Evolutionary conservation across 352 stramenopile genomes (phyloP), one percentile per base, ranked within the genome.

Genomic region (Pythium plurisporium): DNA sequence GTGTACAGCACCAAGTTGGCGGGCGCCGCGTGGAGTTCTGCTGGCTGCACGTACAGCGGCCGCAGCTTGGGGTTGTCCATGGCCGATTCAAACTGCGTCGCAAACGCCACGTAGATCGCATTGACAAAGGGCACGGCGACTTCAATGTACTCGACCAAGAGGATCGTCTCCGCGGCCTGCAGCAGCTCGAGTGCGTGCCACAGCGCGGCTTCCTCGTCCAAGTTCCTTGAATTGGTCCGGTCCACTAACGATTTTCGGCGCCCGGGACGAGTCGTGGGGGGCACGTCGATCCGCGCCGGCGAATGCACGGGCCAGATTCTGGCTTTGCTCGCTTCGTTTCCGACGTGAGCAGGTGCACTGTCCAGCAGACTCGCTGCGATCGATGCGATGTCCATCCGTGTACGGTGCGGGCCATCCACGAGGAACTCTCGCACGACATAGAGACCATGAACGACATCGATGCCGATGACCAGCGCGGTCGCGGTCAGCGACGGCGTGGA

Each of bases 1-100:
- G 27, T 17, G 5, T 22, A 36, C 22, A 58, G 5, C 31, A 22
- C 11, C 7, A 34, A 2, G n/a, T n/a, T 29, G 15, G 71, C 20
- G 3, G 73, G 70, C 0, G 67, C 65, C 19, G 82, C 43, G 7
- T 75, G 64, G 4, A 75, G 75, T 55, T 82, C 66, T 3, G 74
- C 8, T 11, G 17, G 22, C 2, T 20, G 22, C 23, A 68, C 74
- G 53, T 84, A 83, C 45, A 87, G 87, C 9, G 74, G 68, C 6
- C 88, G 41, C 27, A 91, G 56, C 46, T 87, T 85, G 5, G 45
- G 14, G 31, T 89, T 72, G 14, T 71, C 44, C 34, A 87, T 76
- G 12, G 74, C 70, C 19, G 78, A 48, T 8, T 36, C 15, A 5
- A 54, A 20, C 34, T 62, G 31, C 15, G 33, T 44, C 2, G 31